These are phyloP conservation scores for Naumovozyma baii DNA, from an alignment of 805 yeast species.

Conservation along the genomic window DNA sequence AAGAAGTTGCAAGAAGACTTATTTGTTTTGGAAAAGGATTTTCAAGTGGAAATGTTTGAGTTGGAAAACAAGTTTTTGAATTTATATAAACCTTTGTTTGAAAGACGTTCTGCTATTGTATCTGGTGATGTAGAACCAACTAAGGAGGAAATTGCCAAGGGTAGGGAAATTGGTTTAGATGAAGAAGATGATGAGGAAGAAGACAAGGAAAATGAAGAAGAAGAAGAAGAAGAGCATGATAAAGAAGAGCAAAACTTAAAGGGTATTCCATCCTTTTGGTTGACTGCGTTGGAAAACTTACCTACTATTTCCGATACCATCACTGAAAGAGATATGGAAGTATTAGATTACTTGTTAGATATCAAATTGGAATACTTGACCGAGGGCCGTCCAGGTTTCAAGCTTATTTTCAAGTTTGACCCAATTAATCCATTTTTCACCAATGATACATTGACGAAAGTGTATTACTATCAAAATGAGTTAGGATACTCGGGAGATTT, in stretches of 20 bases:
- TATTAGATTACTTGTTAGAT: constrained; percentile 57
- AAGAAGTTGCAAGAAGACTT: constrained; percentile 74
- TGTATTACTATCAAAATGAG: constrained; percentile 89
- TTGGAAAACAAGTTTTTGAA: constrained; percentile 72
- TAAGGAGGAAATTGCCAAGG: constrained; percentile 65
- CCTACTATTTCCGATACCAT: constrained; percentile 73
- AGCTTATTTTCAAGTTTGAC: constrained; percentile 70
- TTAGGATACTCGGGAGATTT: constrained; percentile 92
- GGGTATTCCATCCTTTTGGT: constrained; percentile 95
- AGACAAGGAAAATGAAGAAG: constrained; percentile 36
- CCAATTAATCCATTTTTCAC: constrained; percentile 61
- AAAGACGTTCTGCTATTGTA: constrained; percentile 61
- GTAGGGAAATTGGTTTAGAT: constrained; percentile 53
- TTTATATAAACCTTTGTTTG: constrained; percentile 68
- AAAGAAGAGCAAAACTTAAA: constrained; percentile 37
- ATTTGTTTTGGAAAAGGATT: constrained; percentile 77
- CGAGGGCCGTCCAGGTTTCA: constrained; percentile 64
- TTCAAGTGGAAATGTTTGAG: constrained; percentile 78
- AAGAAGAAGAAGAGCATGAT: constrained; percentile 35
- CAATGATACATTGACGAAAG: constrained; percentile 64
- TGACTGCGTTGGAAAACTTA: constrained; percentile 86
- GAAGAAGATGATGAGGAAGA: constrained; percentile 35
- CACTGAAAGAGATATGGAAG: constrained; percentile 83
- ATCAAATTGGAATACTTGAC: constrained; percentile 71
- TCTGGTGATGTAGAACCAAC: constrained; percentile 70